Base-by-base conservation (phyloP, 306 rosid genomes). In the Coriaria nepalensis region DNA sequence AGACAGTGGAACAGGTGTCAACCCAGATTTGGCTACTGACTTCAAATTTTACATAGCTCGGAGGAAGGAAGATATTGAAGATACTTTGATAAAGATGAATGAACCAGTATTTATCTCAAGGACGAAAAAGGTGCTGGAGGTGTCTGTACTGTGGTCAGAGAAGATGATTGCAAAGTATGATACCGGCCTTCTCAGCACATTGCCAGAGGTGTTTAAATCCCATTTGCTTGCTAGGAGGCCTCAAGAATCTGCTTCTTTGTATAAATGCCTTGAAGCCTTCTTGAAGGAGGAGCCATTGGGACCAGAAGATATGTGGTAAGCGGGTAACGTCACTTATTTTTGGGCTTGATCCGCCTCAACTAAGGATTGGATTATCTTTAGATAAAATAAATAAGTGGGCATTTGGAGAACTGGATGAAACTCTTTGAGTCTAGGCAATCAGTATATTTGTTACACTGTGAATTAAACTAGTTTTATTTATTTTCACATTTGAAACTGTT, bases 301-400 rank as follows among this genome's bases (percentile, higher is more conserved):
- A 55, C 94, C 80, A 15, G 87, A 80, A 35, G 82, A 87, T 63
- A 87, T 77, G 94, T 87, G 96, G 96, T 87, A 52, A 78, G 96
- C 71, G 47, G 50, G 53, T 43, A 34, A 35, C 56, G 41, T 13
- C 6, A 40, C 40, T 43, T 53, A 39, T 36, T 60, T 68, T 57
- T 53, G 57, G 54, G 37, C 34, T 10, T 55, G 39, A 39, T 35
- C 40, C n/a, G 10, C 29, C 41, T 11, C 7, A 20, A 20, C 29
- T 20, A 20, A 1, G 29, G 29, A 20, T 20, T 20, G 29, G 29
- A 20, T 1, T 20, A 20, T 20, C 29, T 20, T 20, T 20, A 20
- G 29, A 20, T 20, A 20, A 1, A 1, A 20, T 20, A 20, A 20
- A 20, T 20, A 20, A 20, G 29, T 20, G 29, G 29, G 29, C 29